phyloP scores from a whole-genome alignment of 225 moss, liverwort and hornwort species.

The Ulota crispa region DNA sequence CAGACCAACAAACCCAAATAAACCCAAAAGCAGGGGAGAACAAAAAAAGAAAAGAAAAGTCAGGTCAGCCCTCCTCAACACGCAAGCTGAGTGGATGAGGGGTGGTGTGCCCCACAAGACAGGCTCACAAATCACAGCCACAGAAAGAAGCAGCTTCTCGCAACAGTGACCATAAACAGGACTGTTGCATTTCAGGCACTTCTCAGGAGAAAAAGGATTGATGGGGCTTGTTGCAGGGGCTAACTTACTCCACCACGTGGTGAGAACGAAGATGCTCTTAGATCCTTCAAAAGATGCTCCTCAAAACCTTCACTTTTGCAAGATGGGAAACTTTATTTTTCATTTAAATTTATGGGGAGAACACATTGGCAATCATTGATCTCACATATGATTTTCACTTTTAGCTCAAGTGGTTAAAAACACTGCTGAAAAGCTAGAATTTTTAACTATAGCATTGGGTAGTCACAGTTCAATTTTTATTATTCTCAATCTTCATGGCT shows the following conservation, averaged over 20 bases:
- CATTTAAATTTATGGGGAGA: neutral
- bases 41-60: neutral
- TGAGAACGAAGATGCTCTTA: neutral
- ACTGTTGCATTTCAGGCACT: neutral
- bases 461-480: too few species aligned
- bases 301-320: neutral
- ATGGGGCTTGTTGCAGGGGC: too few species aligned
- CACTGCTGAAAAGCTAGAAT: too few species aligned
- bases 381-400: too few species aligned
- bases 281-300: slow-evolving; percentile 2
- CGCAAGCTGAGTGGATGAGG: neutral
- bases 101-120: neutral
- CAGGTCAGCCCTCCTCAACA: neutral
- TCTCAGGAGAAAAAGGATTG: neutral
- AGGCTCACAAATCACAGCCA: neutral
- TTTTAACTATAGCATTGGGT: too few species aligned
- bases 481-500: too few species aligned
- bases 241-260: neutral
- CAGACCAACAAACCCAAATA: neutral
- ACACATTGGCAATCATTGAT: too few species aligned
- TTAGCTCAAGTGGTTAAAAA: too few species aligned
- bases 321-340: neutral
- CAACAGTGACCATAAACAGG: neutral
- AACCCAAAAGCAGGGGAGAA: neutral
- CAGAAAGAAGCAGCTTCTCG: neutral